Conservation (phyloP, 108 stramenopile genomes). For the Mediolabrus comicus region DNA sequence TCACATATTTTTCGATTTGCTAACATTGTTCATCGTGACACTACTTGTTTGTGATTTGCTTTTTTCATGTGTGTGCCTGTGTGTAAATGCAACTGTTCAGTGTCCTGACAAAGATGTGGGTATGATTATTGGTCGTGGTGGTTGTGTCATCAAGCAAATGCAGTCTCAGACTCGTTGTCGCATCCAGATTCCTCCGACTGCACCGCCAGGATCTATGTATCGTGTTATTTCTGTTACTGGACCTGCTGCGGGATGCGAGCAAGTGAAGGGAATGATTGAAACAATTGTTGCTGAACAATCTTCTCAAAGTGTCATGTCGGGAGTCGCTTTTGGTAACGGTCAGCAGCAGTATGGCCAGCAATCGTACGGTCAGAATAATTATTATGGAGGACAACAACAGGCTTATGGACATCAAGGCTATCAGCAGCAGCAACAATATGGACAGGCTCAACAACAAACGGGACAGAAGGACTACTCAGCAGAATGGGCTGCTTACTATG, state of each 20-base stretch:
- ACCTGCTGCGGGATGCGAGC: slow-evolving; percentile 63
- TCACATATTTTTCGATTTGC: not conserved
- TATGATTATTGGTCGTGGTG: slow-evolving; percentile 84
- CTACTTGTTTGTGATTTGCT: slow-evolving; percentile 10
- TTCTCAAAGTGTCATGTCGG: slow-evolving; percentile 74
- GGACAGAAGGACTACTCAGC: slow-evolving; percentile 61
- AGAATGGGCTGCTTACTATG: slow-evolving; percentile 76
- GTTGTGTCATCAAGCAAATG: slow-evolving; percentile 88
- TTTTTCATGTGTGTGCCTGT: slow-evolving; percentile 4
- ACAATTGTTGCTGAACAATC: slow-evolving; percentile 81
- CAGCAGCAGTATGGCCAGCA: slow-evolving; percentile 51
- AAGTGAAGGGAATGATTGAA: slow-evolving; percentile 74
- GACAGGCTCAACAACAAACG: slow-evolving; percentile 34
- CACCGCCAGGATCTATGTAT: slow-evolving; percentile 69
- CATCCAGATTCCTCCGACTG: slow-evolving; percentile 84
- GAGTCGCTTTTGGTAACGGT: slow-evolving; percentile 47
- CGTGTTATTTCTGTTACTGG: slow-evolving; percentile 83
- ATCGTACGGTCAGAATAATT: slow-evolving; percentile 38
- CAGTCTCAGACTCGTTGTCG: slow-evolving; percentile 72
- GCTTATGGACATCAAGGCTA: slow-evolving; percentile 34
- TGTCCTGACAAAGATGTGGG: slow-evolving; percentile 88
- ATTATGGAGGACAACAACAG: slow-evolving; percentile 38
- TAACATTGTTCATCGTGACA: slow-evolving; percentile 1
- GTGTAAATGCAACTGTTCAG: slow-evolving; percentile 13
- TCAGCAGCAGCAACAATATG: slow-evolving; percentile 30